Evolutionary conservation across 2,329 filamentous ascomycete genomes (phyloP).

Genomic region (Fusarium begoniae): DNA sequence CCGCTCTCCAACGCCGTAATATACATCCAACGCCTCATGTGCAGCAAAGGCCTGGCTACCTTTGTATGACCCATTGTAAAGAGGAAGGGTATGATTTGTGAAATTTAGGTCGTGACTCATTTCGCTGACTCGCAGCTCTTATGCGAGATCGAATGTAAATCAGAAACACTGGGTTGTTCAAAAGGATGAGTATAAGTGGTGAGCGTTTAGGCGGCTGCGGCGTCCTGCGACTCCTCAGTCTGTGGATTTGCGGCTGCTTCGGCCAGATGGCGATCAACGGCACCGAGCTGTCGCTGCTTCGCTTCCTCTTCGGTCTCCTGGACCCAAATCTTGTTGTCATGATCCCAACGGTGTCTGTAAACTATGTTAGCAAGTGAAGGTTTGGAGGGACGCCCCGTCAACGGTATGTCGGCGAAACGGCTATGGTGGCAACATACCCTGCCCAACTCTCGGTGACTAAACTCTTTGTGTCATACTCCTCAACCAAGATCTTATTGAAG

Average conservation of each 20-base stretch:
- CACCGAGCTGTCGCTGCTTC: constrained; percentile 37
- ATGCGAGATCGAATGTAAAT: background rate
- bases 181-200: background rate
- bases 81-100: constrained; percentile 2
- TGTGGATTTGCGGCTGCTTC: constrained; percentile 34
- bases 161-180: background rate
- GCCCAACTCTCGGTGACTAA: constrained; percentile 68
- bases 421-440: constrained; percentile 59
- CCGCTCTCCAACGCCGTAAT: constrained; percentile 25
- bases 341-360: constrained; percentile 67
- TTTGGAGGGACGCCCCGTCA: background rate
- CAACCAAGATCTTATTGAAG: constrained; percentile 71
- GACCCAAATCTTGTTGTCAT: constrained; percentile 68
- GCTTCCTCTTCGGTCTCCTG: constrained; percentile 49
- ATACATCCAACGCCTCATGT: constrained; percentile 27
- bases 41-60: background rate
- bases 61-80: background rate
- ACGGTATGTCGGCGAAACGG: background rate
- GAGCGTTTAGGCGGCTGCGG: background rate
- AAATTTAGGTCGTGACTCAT: constrained; percentile 16
- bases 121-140: background rate
- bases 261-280: constrained; percentile 40
- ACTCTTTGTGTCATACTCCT: constrained; percentile 72
- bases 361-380: constrained; percentile 24
- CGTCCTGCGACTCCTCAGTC: background rate